These are phyloP conservation scores for Saccharomycopsis sp. DNA, from an alignment of 805 yeast genomes.

Conservation along the genomic window DNA sequence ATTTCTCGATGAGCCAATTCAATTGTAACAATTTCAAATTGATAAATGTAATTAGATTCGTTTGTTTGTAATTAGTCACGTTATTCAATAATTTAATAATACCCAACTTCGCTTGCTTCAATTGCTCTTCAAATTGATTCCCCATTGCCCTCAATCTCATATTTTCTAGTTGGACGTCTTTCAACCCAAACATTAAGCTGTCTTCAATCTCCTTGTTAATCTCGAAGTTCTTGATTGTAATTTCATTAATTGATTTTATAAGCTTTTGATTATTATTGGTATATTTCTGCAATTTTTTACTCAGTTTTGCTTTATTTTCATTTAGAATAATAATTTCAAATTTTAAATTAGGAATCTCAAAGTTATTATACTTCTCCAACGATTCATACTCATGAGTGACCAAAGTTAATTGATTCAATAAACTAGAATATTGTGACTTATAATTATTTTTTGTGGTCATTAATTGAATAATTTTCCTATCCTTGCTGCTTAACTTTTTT, in stretches of 20 bases:
- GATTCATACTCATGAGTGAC: slow-evolving; percentile 3
- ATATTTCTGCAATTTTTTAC: slow-evolving; percentile 9
- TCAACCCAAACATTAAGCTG: slow-evolving; percentile 2
- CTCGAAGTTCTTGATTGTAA: slow-evolving; percentile 16
- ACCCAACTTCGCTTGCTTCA: slow-evolving; percentile 6
- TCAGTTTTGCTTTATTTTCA: background rate
- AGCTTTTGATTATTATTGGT: slow-evolving; percentile 13
- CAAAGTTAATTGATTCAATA: background rate
- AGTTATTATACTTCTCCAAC: no score
- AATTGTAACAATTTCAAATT: slow-evolving; percentile 3
- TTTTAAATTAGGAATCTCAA: no score
- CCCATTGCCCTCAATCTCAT: slow-evolving; percentile 1
- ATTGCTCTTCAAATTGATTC: slow-evolving; percentile 1
- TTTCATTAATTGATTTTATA: slow-evolving; percentile 15
- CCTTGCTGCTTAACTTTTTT: background rate
- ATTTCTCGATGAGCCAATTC: background rate
- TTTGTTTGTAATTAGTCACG: slow-evolving; percentile 8
- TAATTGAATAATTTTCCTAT: slow-evolving; percentile 7
- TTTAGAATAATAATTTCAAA: slow-evolving; percentile 6
- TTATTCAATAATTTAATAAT: slow-evolving; percentile 6
- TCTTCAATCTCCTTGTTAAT: slow-evolving; percentile 17
- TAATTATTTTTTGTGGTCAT: slow-evolving; percentile 5
- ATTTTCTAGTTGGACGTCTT: slow-evolving; percentile 13
- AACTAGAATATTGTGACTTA: background rate
- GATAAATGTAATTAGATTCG: slow-evolving; percentile 1